Evolutionary conservation across 2,329 filamentous ascomycete species (phyloP).

Genomic region (Talaromyces sp.): DNA sequence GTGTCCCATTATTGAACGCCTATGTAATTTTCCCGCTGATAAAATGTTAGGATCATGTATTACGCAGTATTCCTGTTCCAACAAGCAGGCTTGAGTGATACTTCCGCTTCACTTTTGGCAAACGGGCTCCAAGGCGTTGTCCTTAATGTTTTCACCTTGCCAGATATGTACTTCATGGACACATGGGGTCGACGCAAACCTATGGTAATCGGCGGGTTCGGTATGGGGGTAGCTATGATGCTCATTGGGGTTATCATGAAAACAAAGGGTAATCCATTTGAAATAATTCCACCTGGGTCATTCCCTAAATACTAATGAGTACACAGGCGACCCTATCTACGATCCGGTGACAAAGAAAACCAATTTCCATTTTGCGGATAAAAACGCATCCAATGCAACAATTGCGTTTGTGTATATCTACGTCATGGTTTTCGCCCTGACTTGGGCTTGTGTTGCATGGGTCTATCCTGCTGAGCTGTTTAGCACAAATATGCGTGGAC

Average conservation of each 20-base stretch:
- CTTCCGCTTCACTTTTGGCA: slow-evolving; percentile 20
- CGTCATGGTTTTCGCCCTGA: slow-evolving; percentile 23
- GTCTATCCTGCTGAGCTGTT: slow-evolving; percentile 22
- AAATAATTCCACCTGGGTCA: not conserved
- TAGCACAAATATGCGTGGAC: slow-evolving; percentile 17
- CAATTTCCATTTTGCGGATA: slow-evolving; percentile 16
- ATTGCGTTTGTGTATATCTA: slow-evolving; percentile 27
- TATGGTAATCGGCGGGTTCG: slow-evolving; percentile 21
- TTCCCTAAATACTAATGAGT: not conserved
- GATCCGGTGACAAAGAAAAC: slow-evolving; percentile 19
- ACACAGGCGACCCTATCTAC: slow-evolving; percentile 15
- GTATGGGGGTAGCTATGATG: slow-evolving; percentile 25
- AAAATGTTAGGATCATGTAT: slow-evolving; percentile 20
- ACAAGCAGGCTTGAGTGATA: slow-evolving; percentile 21
- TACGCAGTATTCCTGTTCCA: slow-evolving; percentile 27
- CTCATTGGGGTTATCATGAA: slow-evolving; percentile 24
- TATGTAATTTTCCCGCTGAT: not conserved
- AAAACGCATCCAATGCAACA: slow-evolving; percentile 16
- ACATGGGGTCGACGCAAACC: slow-evolving; percentile 23
- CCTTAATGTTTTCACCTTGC: slow-evolving; percentile 24
- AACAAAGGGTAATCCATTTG: slow-evolving; percentile 15
- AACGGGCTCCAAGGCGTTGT: slow-evolving; percentile 25
- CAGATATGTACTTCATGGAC: slow-evolving; percentile 26
- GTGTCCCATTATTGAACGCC: not conserved
- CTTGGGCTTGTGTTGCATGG: slow-evolving; percentile 23